phyloP scores from a whole-genome alignment of 148 eudicot genomes.

The Beta vulgaris region DNA sequence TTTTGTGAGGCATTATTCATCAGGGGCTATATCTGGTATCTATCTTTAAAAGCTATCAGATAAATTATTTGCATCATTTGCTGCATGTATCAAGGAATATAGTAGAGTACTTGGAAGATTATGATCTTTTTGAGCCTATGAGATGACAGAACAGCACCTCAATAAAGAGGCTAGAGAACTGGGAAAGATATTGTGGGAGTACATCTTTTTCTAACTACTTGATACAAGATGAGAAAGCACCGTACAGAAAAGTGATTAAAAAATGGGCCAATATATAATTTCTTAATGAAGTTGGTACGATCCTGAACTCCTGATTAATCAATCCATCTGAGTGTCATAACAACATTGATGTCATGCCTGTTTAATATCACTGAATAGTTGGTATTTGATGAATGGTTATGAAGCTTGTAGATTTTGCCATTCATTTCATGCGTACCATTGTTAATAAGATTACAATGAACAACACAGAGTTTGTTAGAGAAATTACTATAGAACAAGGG shows the following conservation, averaged over 20 bases:
- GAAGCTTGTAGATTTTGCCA: not conserved
- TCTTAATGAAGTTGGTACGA: not conserved
- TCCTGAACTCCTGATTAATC: constrained; percentile 5
- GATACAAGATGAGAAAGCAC: constrained; percentile 9
- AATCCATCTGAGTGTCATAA: not conserved
- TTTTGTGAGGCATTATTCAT: not conserved
- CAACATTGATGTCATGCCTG: not conserved
- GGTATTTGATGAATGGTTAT: not conserved
- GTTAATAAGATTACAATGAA: not conserved
- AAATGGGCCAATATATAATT: not conserved
- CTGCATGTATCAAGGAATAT: not conserved
- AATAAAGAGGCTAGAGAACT: not conserved
- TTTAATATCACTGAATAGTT: not conserved
- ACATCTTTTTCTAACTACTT: not conserved
- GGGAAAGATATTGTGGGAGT: not conserved
- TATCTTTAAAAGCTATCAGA: not conserved
- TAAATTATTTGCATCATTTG: not conserved
- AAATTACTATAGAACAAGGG: too few relatives aligned
- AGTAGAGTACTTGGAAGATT: not conserved
- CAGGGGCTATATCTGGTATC: not conserved
- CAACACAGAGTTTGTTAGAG: too few relatives aligned
- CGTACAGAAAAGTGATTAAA: not conserved
- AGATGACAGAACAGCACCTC: not conserved
- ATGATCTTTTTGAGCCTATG: not conserved
- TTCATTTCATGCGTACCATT: not conserved